Evolutionary conservation across 2,329 filamentous ascomycete species (phyloP), one percentile per base, ranked within the genome.

Genomic region (Hypoxylon sp.): DNA sequence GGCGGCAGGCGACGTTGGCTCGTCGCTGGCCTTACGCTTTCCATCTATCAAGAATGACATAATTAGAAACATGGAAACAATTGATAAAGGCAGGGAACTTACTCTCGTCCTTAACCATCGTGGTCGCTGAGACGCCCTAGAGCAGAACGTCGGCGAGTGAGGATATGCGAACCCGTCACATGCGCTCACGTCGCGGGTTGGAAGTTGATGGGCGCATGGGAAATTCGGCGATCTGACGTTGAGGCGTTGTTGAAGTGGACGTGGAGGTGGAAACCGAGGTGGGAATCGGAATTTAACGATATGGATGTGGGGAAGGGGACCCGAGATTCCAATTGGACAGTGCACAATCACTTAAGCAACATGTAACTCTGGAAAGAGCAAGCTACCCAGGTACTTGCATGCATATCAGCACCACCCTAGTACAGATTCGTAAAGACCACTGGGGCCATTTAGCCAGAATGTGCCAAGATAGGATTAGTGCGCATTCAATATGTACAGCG

Each of bases 1-100:
- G 51, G 87, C 85, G 50, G 84, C 84, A 18, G 87, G 84, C 53
- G 87, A 89, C 58, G 84, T 80, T 46, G 87, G 85, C 68, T 91
- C 89, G 70, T 91, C 87, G 51, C 82, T 83, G 3, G 91, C 91
- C 79, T 93, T 93, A 78, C 91, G 90, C 83, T 94, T 94, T 40
- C 79, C 83, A 72, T 81, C 85, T 86, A 64, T 61, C 22, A 36
- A 40, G 48, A 36, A 45, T 2, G 32, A 3, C 16, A 8, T 46
- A 18, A 33, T 52, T 57, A 55, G 50, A 38, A 28, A 32, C n/a
- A 45, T 30, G 18, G 58, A 44, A 9, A 57, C 45, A 44, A 20
- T 28, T 32, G 20, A 14, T 22, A 20, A 36, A 0, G 24, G 32
- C 26, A 7, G 16, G 28, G 5, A 48, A 58, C 64, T 36, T 71